phyloP scores from a whole-genome alignment of 192 early-diverging fungal species.

The Chytriomyces confervae region DNA sequence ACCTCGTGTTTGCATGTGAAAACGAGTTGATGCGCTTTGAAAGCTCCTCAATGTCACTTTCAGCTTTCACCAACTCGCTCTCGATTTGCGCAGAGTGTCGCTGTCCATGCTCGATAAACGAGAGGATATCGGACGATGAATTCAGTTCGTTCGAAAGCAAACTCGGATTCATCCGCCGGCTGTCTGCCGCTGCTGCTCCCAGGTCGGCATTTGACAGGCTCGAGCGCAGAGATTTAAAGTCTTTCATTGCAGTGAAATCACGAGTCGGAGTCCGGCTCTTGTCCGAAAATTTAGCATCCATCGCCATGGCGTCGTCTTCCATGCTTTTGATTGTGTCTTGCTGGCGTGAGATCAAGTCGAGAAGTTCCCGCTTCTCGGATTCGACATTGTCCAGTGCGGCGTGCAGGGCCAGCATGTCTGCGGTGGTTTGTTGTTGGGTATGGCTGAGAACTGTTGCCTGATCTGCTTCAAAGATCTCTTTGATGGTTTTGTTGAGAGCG shows the following conservation, averaged over 20 bases:
- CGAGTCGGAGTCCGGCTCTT: constrained; percentile 3
- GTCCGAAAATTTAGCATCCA: constrained; percentile 2
- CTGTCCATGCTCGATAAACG: constrained; percentile 3
- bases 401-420: constrained; percentile 21
- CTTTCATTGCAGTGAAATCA: background rate
- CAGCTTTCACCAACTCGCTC: constrained; percentile 14
- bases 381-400: constrained; percentile 16
- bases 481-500: constrained; percentile 23
- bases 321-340: constrained; percentile 35
- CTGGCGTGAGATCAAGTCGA: constrained; percentile 30
- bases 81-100: background rate
- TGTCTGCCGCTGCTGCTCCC: background rate
- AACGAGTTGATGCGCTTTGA: background rate
- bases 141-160: too few relatives aligned
- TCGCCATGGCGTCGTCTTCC: constrained; percentile 24
- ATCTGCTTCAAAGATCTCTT: constrained; percentile 6
- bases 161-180: too few relatives aligned
- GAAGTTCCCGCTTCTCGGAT: constrained; percentile 26
- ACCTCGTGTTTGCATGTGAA: too few relatives aligned
- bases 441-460: constrained; percentile 4
- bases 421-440: constrained; percentile 18
- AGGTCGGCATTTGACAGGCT: constrained; percentile 26
- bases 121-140: constrained; percentile 1
- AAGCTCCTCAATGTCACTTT: constrained; percentile 1
- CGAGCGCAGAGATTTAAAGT: constrained; percentile 1